phyloP scores from a whole-genome alignment of 441 rosid species.

The Raphanus hybrid region DNA sequence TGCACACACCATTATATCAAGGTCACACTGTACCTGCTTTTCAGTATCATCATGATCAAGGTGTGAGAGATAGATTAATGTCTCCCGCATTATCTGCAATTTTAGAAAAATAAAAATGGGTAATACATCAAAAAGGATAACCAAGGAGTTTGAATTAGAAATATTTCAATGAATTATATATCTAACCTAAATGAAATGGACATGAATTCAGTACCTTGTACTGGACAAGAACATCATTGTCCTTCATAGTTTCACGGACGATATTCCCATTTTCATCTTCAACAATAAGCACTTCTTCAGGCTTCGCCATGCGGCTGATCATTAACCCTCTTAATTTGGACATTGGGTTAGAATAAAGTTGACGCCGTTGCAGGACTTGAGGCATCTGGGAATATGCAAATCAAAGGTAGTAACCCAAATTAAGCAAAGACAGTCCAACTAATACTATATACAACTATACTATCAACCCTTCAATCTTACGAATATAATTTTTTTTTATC shows the following conservation, averaged over 20 bases:
- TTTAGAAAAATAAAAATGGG: not conserved
- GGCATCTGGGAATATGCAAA: slow-evolving; percentile 57
- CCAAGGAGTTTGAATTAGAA: not conserved
- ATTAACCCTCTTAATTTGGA: slow-evolving; percentile 94
- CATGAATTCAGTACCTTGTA: slow-evolving; percentile 67
- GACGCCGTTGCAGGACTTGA: slow-evolving; percentile 80
- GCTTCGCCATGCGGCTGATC: slow-evolving; percentile 99
- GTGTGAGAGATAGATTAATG: slow-evolving; percentile 91
- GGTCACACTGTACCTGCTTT: slow-evolving; percentile 74
- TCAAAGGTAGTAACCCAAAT: not conserved
- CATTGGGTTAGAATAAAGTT: slow-evolving; percentile 83
- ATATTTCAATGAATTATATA: not conserved
- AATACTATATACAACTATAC: slow-evolving; percentile 6
- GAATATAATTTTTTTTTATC: not conserved
- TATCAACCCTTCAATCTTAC: not conserved
- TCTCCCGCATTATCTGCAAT: slow-evolving; percentile 98
- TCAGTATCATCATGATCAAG: slow-evolving; percentile 99
- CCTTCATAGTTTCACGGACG: slow-evolving; percentile 99
- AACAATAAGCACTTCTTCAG: slow-evolving; percentile 98
- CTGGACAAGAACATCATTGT: slow-evolving; percentile 99
- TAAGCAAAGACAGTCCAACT: not conserved
- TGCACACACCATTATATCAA: not conserved
- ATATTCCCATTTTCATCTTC: slow-evolving; percentile 99
- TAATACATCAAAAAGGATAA: not conserved
- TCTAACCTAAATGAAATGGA: slow-evolving; percentile 8